Evolutionary conservation across 805 yeast species (phyloP), one percentile per base, ranked within the genome.

Genomic region (Pichia thaimueangensis): DNA sequence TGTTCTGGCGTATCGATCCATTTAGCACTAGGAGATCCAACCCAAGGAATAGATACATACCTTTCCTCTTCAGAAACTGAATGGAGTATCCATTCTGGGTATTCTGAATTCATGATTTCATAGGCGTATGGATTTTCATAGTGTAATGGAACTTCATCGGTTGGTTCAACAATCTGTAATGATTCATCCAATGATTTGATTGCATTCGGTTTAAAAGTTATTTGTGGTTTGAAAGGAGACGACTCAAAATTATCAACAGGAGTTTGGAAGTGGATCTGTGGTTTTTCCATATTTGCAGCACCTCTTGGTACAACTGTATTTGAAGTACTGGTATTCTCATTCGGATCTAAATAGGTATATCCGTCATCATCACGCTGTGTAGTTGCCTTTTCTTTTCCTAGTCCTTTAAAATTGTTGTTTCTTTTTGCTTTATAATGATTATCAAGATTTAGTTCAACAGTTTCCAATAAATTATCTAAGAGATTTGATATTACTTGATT

Each of bases 41-140:
- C 54, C 95, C 96, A 87, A 8, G 81, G 77, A 33, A 65, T 64
- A 1, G 79, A 70, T 0, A 74, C 70, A 36, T 45, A 57, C 4
- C 30, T 62, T 2, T 84, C 81, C 10, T 24, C 29, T 35, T 73
- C 72, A 1, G 54, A 38, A 6, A 40, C 38, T 3, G 58, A 57
- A 12, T 68, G 63, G 24, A 80, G 59, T 0, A 85, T 71, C 40
- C 69, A 52, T 1, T 68, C 73, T 2, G 94, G 93, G 57, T 86
- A 89, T 35, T 76, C 78, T 45, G 78, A 82, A 28, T 70, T 63
- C 53, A 71, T 70, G 35, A 91, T 91, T 61, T 91, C 97, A 30
- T 63, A 60, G 36, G 68, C 74, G 55, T 93, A 91, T 0, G 98
- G 98, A 39, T 93, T 93, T 9, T 71, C 71, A 56, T 79, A 83